phyloP scores from a whole-genome alignment of 768 basidiomycete genomes.

The Psilocybe cyanescens region DNA sequence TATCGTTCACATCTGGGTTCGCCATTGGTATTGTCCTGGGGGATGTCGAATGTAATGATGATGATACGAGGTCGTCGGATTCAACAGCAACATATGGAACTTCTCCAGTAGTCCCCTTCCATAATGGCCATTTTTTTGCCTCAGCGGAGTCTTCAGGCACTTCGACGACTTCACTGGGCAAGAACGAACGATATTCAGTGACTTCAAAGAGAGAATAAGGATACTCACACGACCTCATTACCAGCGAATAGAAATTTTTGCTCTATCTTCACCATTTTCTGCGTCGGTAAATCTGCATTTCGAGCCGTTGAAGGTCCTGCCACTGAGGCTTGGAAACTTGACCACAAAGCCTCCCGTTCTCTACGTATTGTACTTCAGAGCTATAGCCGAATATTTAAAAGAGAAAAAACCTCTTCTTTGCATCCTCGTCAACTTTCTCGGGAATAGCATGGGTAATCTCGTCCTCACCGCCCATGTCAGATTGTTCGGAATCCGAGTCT shows the following conservation, averaged over 20 bases:
- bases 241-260: slow-evolving; percentile 79
- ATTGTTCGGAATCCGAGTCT: slow-evolving; percentile 25
- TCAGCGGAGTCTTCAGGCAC: slow-evolving; percentile 76
- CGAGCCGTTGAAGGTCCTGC: slow-evolving; percentile 28
- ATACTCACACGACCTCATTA: slow-evolving; percentile 68
- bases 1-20: neutral
- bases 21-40: neutral
- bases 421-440: slow-evolving; percentile 37
- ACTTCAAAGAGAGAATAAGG: neutral
- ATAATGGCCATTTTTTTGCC: slow-evolving; percentile 75
- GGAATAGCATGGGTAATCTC: neutral
- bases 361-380: slow-evolving; percentile 33
- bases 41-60: slow-evolving; percentile 1
- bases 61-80: neutral
- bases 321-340: slow-evolving; percentile 69
- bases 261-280: slow-evolving; percentile 64
- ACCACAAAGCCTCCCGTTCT: slow-evolving; percentile 67
- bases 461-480: slow-evolving; percentile 17
- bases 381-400: slow-evolving; percentile 2
- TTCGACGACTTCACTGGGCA: slow-evolving; percentile 69
- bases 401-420: slow-evolving; percentile 46
- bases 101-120: slow-evolving; percentile 32
- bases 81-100: neutral
- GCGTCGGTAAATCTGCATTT: slow-evolving; percentile 14
- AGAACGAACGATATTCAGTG: neutral